A percentile compares a stretch with the other conserved stretches of the same genome.
Conservation (phyloP, 208 protist genomes). For the Acanthamoeba royreba region DNA sequence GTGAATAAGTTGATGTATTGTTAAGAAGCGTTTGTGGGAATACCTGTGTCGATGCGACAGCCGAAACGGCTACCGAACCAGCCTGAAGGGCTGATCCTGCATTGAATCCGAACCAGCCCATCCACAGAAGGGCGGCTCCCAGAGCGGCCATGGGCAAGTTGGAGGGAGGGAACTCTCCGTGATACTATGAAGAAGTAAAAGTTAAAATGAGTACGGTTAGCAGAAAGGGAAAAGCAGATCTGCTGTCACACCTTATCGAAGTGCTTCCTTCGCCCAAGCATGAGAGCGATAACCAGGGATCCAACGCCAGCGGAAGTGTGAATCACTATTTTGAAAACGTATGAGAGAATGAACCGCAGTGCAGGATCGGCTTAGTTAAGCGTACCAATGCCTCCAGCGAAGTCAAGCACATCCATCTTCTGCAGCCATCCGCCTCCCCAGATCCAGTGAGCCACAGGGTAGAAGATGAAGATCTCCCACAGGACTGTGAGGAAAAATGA, state of each 20-base stretch:
- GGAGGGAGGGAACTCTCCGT: constrained; percentile 67
- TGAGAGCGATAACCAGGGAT: constrained; percentile 60
- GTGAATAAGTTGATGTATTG: too few relatives aligned
- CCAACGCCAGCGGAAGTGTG: constrained; percentile 75
- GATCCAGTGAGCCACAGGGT: constrained; percentile 80
- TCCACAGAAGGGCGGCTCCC: constrained; percentile 76
- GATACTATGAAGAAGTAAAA: too few relatives aligned
- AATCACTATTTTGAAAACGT: constrained; percentile 56
- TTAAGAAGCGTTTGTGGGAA: too few relatives aligned
- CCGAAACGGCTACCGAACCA: constrained; percentile 57
- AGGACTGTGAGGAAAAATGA: constrained; percentile 74
- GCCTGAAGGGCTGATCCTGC: constrained; percentile 70
- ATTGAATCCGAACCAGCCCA: constrained; percentile 85
- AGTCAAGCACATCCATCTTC: constrained; percentile 73
- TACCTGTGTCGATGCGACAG: constrained; percentile 76
- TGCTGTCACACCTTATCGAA: constrained; percentile 29
- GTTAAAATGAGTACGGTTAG: too few relatives aligned
- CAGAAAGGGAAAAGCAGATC: too few relatives aligned
- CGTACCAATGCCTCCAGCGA: constrained; percentile 74
- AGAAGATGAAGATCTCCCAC: constrained; percentile 84
- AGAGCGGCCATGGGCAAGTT: constrained; percentile 61
- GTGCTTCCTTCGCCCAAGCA: constrained; percentile 58
- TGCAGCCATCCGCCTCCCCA: constrained; percentile 76
- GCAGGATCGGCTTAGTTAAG: too few relatives aligned
- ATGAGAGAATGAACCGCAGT: background rate